These are phyloP conservation scores for Diutina ranongensis DNA, from an alignment of 1,139 yeast genomes.

Conservation along the genomic window DNA sequence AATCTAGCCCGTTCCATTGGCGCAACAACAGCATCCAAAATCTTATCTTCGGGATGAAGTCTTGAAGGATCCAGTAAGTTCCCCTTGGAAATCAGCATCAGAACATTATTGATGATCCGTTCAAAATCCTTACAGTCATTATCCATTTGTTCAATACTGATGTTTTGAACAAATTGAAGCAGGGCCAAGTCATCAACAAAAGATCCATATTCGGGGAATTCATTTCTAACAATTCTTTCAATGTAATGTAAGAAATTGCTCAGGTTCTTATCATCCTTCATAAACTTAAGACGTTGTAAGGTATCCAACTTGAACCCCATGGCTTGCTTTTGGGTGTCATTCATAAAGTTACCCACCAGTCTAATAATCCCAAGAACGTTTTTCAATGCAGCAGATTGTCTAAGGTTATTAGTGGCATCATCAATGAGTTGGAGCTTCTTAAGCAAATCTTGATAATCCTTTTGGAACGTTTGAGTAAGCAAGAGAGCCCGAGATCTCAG, in stretches of 20 bases:
- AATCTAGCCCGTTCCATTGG: slow-evolving; percentile 54
- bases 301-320: slow-evolving; percentile 78
- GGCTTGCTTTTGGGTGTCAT: slow-evolving; percentile 70
- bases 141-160: slow-evolving; percentile 68
- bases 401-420: slow-evolving; percentile 51
- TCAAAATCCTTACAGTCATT: slow-evolving; percentile 58
- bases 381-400: slow-evolving; percentile 51
- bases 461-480: slow-evolving; percentile 54
- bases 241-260: slow-evolving; percentile 80
- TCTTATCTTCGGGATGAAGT: slow-evolving; percentile 71
- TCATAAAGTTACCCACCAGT: slow-evolving; percentile 90
- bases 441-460: slow-evolving; percentile 61
- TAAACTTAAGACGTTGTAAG: slow-evolving; percentile 68
- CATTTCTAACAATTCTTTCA: slow-evolving; percentile 64
- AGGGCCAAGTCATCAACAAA: slow-evolving; percentile 68
- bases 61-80: slow-evolving; percentile 54
- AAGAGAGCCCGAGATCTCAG: slow-evolving; percentile 72
- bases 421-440: slow-evolving; percentile 56
- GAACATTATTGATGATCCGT: slow-evolving; percentile 40
- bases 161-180: slow-evolving; percentile 52
- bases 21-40: slow-evolving; percentile 33
- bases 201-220: slow-evolving; percentile 66
- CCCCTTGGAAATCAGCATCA: slow-evolving; percentile 53
- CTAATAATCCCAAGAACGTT: slow-evolving; percentile 65
- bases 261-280: slow-evolving; percentile 73